Base-by-base conservation (phyloP, 306 rosid genomes). In the Vicia villosa region DNA sequence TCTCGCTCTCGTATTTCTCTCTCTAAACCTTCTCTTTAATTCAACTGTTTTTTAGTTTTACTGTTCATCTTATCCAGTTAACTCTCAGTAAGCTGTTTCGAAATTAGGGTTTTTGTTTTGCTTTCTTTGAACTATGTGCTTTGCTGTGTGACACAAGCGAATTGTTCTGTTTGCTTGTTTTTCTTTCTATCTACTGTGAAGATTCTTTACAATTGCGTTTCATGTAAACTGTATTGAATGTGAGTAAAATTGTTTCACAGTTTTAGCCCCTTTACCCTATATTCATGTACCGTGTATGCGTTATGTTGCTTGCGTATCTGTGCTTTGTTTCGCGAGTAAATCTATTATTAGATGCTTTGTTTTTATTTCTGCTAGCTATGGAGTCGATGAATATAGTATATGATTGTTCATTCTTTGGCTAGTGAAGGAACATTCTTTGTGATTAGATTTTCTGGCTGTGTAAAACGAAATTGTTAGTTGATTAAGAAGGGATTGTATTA, bases 1-100 rank as follows among this genome's bases (percentile, higher is more conserved):
- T n/a, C 36, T 84, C 67, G 65, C 82, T 69, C 69, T 79, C 86
- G 91, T 87, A 79, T 50, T 9, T 11, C 74, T 65, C 70, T 66
- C 32, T 52, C 69, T 58, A 38, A 37, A 58, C 4, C 40, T 4
- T 22, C 17, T 42, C 34, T 55, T 43, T 9, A 19, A 60, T 76
- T 76, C 5, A 30, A 17, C 9, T 8, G n/a, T n/a, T 49, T 49
- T 49, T 49, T 34, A 1, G 2, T 26, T 50, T 67, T 17, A 13
- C n/a, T 63, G 0, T 32, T 7, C 37, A 16, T 8, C 9, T 58
- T 20, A 14, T 21, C 10, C 10, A 24, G 15, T 63, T 20, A 32
- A 52, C 55, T 34, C 0, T 34, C 0, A 6, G 11, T 71, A 10
- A 24, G 6, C 56, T 30, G 36, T 64, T 65, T n/a, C 0, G 22